phyloP scores from a whole-genome alignment of 805 yeast genomes.

The Barnettozyma populi region DNA sequence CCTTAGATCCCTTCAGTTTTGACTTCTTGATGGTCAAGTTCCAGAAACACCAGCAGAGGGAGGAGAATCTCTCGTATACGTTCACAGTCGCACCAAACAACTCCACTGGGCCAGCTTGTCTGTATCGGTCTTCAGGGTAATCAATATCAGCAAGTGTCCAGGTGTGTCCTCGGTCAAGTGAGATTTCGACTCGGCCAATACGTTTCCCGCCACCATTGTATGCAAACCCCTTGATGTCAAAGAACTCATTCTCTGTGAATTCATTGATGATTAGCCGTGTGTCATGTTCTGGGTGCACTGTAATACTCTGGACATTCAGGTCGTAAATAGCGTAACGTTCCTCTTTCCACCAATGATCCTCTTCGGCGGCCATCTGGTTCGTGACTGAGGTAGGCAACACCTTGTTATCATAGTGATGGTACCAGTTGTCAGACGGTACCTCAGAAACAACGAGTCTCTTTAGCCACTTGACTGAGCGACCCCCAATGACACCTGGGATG shows the following conservation, averaged over 20 bases:
- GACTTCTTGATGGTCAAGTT: conserved; percentile 19
- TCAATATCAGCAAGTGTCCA: conserved; percentile 28
- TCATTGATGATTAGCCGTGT: conserved; percentile 15
- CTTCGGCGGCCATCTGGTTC: conserved; percentile 28
- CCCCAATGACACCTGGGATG: conserved; percentile 36
- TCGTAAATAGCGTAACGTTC: conserved; percentile 33
- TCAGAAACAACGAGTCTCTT: conserved; percentile 26
- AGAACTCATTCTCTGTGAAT: conserved; percentile 11
- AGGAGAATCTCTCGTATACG: conserved; percentile 29
- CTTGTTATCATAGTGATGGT: conserved; percentile 32
- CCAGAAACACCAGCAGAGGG: conserved; percentile 35
- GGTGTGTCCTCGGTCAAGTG: conserved; percentile 28
- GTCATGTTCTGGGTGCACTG: conserved; percentile 28
- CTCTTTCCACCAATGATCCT: conserved; percentile 33
- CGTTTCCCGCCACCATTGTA: conserved; percentile 34
- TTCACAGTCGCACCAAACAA: conserved; percentile 31
- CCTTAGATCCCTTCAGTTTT: conserved; percentile 22
- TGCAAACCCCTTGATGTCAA: conserved; percentile 29
- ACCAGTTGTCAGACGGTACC: conserved; percentile 31
- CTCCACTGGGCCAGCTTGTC: conserved; percentile 27
- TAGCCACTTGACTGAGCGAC: conserved; percentile 35
- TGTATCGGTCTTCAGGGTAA: conserved; percentile 30
- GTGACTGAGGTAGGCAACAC: conserved; percentile 33
- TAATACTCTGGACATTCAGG: conserved; percentile 30
- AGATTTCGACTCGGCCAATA: conserved; percentile 30